Percentiles rank a stretch among this genome's conserved stretches.
Conservation (phyloP, 2,329 filamentous ascomycete genomes). For the Microcyclospora tardicrescens region DNA sequence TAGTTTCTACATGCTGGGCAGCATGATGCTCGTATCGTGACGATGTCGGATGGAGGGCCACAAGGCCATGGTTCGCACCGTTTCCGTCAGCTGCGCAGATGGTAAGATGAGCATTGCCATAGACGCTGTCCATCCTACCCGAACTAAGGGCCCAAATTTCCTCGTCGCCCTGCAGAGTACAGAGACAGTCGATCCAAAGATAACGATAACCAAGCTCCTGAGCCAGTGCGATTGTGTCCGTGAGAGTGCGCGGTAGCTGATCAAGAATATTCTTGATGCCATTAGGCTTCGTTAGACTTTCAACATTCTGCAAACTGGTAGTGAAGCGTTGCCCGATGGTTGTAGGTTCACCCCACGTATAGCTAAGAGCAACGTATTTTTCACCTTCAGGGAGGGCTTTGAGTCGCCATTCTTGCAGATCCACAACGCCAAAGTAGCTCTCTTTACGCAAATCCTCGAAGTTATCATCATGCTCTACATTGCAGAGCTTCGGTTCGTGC, state of each 20-base stretch:
- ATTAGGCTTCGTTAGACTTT: no score
- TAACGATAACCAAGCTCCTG: slow-evolving; percentile 5
- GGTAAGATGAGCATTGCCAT: slow-evolving; percentile 22
- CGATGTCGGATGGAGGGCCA: neutral
- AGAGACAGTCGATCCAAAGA: slow-evolving; percentile 10
- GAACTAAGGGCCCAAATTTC: slow-evolving; percentile 20
- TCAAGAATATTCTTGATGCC: neutral
- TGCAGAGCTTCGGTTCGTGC: neutral
- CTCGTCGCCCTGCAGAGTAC: slow-evolving; percentile 12
- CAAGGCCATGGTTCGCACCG: slow-evolving; percentile 2
- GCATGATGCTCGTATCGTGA: neutral
- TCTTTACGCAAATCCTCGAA: neutral
- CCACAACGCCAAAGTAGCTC: no score
- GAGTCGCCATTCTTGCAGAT: neutral
- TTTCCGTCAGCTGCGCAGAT: slow-evolving; percentile 24
- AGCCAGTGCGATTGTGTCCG: slow-evolving; percentile 5
- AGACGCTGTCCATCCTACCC: slow-evolving; percentile 21
- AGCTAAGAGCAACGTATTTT: slow-evolving; percentile 4
- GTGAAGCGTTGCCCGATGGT: neutral
- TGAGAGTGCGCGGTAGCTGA: slow-evolving; percentile 2
- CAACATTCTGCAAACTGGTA: slow-evolving; percentile 1
- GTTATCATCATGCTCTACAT: neutral
- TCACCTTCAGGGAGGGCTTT: neutral
- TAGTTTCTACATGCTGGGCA: slow-evolving; percentile 4
- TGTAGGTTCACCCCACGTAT: slow-evolving; percentile 3